These are phyloP conservation scores for Papiliotrema terrestris DNA, from an alignment of 1,284 basidiomycete genomes.

Conservation along the genomic window DNA sequence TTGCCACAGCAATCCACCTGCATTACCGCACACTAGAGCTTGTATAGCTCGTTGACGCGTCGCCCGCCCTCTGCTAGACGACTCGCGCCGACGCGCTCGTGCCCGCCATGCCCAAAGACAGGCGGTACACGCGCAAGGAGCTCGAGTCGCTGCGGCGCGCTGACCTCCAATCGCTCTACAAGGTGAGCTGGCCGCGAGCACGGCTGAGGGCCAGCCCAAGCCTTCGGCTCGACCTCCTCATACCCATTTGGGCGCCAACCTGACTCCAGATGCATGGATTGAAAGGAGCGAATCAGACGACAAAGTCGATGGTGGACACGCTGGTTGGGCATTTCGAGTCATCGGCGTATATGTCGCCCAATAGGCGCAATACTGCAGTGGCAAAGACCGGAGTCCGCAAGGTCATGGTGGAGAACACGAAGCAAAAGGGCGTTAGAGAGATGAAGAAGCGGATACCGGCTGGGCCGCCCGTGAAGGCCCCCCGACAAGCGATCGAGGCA, in stretches of 20 bases:
- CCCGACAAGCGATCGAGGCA: background rate
- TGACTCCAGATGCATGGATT: slow-evolving; percentile 35
- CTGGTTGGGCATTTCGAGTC: slow-evolving; percentile 33
- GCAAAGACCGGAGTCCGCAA: background rate
- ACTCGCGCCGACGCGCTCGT: background rate
- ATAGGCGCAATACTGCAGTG: background rate
- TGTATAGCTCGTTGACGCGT: no score
- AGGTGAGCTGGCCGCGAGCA: no score
- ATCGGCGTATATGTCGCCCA: slow-evolving; percentile 16
- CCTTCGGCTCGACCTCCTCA: no score
- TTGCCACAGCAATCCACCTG: no score
- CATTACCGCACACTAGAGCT: no score
- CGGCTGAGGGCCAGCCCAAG: no score
- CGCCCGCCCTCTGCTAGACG: background rate
- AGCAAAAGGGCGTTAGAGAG: background rate
- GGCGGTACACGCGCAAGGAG: slow-evolving; percentile 37
- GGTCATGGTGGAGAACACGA: background rate
- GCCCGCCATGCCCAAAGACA: slow-evolving; percentile 23
- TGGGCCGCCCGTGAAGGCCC: background rate
- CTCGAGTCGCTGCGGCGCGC: slow-evolving; percentile 36
- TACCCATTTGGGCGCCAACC: no score
- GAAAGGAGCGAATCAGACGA: slow-evolving; percentile 42
- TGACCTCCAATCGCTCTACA: slow-evolving; percentile 41
- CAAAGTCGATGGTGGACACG: slow-evolving; percentile 26
- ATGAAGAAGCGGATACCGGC: background rate